Percentiles rank a stretch among this genome's conserved stretches.
Evolutionary conservation across 2,329 filamentous ascomycete species (phyloP).

Genomic region (Colletotrichum spinosum): DNA sequence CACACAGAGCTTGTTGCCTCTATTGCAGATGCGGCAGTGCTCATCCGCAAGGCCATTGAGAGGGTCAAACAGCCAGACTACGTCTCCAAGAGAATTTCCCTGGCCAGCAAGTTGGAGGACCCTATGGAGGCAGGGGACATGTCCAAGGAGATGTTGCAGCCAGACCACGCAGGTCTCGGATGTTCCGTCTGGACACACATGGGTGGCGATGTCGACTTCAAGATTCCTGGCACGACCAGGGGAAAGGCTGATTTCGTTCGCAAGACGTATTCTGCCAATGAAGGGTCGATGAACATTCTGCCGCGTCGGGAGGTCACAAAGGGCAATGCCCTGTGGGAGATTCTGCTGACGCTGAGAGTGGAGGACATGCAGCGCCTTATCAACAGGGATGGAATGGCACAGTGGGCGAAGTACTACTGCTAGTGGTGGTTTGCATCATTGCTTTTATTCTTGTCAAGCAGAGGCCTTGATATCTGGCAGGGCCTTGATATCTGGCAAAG

Average conservation of each 20-base stretch:
- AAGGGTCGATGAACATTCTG: conserved; percentile 31
- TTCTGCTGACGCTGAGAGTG: conserved; percentile 13
- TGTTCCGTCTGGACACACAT: conserved; percentile 33
- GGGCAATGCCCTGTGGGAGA: conserved; percentile 24
- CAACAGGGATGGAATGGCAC: neutral
- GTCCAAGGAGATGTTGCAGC: conserved; percentile 7
- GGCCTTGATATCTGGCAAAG: no score
- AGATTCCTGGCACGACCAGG: conserved; percentile 11
- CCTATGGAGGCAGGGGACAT: conserved; percentile 9
- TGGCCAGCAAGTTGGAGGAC: conserved; percentile 12
- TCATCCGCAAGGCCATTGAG: conserved; percentile 13
- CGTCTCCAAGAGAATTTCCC: conserved; percentile 20
- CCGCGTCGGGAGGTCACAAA: conserved; percentile 21
- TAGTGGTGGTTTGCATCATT: neutral
- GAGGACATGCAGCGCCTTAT: conserved; percentile 30
- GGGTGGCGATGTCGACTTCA: conserved; percentile 33
- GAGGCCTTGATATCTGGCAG: no score
- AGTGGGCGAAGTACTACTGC: conserved; percentile 1
- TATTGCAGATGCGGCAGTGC: conserved; percentile 20
- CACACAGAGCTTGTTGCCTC: neutral
- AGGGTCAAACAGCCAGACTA: conserved; percentile 1
- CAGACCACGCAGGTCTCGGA: conserved; percentile 16
- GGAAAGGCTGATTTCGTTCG: conserved; percentile 22
- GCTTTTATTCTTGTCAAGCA: neutral
- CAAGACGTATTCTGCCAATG: conserved; percentile 35